phyloP scores from a whole-genome alignment of 2,329 filamentous ascomycete genomes.

The Cladosporium austrohemisphaericum region DNA sequence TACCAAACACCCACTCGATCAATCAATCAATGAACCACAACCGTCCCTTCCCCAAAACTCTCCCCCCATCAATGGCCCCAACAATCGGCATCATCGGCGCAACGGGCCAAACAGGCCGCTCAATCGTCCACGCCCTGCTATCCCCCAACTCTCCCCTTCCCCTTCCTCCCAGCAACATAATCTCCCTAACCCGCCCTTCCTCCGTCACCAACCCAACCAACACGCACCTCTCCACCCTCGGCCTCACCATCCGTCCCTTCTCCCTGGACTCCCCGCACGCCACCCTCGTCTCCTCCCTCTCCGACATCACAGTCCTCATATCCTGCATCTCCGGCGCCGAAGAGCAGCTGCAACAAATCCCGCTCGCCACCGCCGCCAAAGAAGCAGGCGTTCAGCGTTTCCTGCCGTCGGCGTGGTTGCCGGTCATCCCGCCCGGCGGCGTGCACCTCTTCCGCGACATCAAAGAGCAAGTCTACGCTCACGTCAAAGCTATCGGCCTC shows the following conservation, averaged over 20 bases:
- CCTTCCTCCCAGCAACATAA: conserved; percentile 36
- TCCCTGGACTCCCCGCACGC: conserved; percentile 44
- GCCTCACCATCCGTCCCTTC: conserved; percentile 42
- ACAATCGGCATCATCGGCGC: conserved; percentile 33
- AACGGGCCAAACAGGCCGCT: conserved; percentile 41
- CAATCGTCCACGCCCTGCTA: conserved; percentile 40
- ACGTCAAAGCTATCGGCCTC: conserved; percentile 47
- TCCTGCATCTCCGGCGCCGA: conserved; percentile 22
- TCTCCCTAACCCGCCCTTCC: conserved; percentile 45
- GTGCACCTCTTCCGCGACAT: conserved; percentile 36
- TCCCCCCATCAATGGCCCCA: conserved; percentile 15
- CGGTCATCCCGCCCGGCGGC: conserved; percentile 44
- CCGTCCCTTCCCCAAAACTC: too few relatives aligned
- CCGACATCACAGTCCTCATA: conserved; percentile 35
- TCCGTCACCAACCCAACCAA: conserved; percentile 45
- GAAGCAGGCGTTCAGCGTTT: conserved; percentile 59
- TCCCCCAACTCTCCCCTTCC: not conserved
- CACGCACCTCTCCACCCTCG: conserved; percentile 38
- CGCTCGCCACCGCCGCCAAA: conserved; percentile 56
- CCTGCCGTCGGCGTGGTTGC: conserved; percentile 44
- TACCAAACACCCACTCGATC: too few relatives aligned
- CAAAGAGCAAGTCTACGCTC: conserved; percentile 52
- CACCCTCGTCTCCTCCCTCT: conserved; percentile 42
- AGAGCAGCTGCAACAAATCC: conserved; percentile 40
- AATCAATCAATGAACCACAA: too few relatives aligned